A percentile compares a stretch with the other conserved stretches of the same genome.
These are phyloP conservation scores for Trifolium pratense DNA, from an alignment of 306 rosid genomes.

Conservation along the genomic window DNA sequence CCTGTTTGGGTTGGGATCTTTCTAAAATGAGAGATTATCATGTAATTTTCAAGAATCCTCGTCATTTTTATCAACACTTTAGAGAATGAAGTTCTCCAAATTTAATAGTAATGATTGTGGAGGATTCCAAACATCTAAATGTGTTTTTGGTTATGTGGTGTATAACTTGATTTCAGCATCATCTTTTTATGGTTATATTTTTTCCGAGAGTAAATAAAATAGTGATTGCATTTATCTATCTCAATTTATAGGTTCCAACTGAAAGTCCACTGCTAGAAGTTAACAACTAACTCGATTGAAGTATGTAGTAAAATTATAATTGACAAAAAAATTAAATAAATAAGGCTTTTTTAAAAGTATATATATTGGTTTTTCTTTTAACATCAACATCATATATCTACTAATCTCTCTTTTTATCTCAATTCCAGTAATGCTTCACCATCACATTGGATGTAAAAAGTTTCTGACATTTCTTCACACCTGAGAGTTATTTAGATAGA, in stretches of 20 bases:
- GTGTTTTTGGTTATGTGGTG: background rate
- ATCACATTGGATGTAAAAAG: no score
- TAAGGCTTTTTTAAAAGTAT: no score
- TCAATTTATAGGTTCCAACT: background rate
- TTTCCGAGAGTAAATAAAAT: background rate
- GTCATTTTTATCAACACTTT: conserved; percentile 7
- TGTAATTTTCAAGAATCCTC: conserved; percentile 23
- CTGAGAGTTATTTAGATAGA: no score
- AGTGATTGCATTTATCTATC: background rate
- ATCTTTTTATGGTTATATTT: no score
- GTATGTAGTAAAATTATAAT: no score
- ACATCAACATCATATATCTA: no score
- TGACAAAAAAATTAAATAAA: no score
- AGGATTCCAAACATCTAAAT: conserved; percentile 12
- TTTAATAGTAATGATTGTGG: background rate
- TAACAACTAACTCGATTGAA: background rate
- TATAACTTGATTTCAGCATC: background rate
- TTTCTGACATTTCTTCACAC: no score
- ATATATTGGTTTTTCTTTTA: no score
- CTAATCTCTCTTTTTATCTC: no score
- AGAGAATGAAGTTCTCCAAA: conserved; percentile 2
- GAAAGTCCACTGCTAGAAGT: background rate
- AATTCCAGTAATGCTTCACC: no score
- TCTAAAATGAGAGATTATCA: conserved; percentile 12
- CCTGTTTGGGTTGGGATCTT: conserved; percentile 33